Base-by-base conservation (phyloP, 225 moss, liverwort and hornwort species). In the Straminergon stramineum region DNA sequence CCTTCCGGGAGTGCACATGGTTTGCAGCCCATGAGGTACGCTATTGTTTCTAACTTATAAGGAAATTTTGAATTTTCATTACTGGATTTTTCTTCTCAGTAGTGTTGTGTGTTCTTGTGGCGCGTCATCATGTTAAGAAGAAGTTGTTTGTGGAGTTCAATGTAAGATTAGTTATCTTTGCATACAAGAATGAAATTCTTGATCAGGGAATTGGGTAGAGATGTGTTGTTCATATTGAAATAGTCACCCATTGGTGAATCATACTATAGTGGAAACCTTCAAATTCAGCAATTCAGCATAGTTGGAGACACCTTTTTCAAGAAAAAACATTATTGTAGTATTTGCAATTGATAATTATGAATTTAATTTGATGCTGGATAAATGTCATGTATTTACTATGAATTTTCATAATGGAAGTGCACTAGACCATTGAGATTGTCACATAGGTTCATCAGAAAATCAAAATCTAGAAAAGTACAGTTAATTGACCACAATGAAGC, bases 391-490 rank as follows among this genome's bases (percentile, higher is more conserved):
- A 32, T 4, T 8, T 32, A 8, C 65, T 7, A 32, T 32, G 30
- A 65, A 65, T 17, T 17, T 65, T 65, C 0, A 32, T 5, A 32
- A 5, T 4, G 2, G 9, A 64, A 32, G 16, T 17, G 17, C 32
- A 2, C 0, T 8, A 9, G 17, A 32, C 65, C 17, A 65, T 2
- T 17, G 5, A 65, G 32, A 8, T 0, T 6, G 2, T 9, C 17
- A 16, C 8, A 32, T 65, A 32, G 32, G 32, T n/a, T n/a, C n/a
- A n/a, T n/a, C n/a, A n/a, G n/a, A 20, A 20, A 37, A 6, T 6
- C 4, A 1, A n/a, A 6, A 12, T 12, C n/a, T 22, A 7, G 4
- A 15, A 65, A 32, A 65, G 32, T n/a, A n/a, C n/a, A n/a, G n/a
- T n/a, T n/a, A n/a, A n/a, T n/a, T n/a, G n/a, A n/a, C n/a, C 3